phyloP scores from a whole-genome alignment of 2,329 filamentous ascomycete genomes.

The Ophiostoma ulmi region DNA sequence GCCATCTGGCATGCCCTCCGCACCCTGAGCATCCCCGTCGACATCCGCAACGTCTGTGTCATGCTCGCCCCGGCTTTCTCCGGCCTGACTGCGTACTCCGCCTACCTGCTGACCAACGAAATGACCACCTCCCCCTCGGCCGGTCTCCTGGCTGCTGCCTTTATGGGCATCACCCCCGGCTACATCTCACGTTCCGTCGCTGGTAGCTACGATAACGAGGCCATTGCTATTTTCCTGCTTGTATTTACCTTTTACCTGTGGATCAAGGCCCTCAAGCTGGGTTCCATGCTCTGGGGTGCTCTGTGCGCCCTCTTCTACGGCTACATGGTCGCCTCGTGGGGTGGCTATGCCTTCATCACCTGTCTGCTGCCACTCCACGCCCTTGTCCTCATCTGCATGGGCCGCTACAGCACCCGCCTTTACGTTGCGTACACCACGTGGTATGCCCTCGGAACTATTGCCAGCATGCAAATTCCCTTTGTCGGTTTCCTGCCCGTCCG shows the following conservation, averaged over 20 bases:
- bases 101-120: conserved; percentile 93
- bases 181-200: conserved; percentile 98
- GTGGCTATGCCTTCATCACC: conserved; percentile 99
- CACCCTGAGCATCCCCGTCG: conserved; percentile 82
- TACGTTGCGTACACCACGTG: conserved; percentile 98
- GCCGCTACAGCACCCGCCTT: conserved; percentile 84
- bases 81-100: conserved; percentile 83
- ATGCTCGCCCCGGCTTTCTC: conserved; percentile 92
- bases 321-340: conserved; percentile 99
- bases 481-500: conserved; percentile 95
- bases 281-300: conserved; percentile 94
- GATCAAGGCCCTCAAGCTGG: conserved; percentile 97
- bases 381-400: conserved; percentile 94
- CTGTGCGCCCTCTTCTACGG: conserved; percentile 94
- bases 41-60: conserved; percentile 98
- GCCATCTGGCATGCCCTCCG: conserved; percentile 92
- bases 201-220: conserved; percentile 96
- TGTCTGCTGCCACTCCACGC: conserved; percentile 91
- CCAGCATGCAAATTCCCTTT: conserved; percentile 99
- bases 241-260: conserved; percentile 98
- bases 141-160: conserved; percentile 84
- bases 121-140: conserved; percentile 95
- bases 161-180: conserved; percentile 96
- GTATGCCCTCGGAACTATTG: conserved; percentile 93
- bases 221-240: conserved; percentile 96